Base-by-base conservation (phyloP, 257 asterid genomes). In the Echium plantagineum region DNA sequence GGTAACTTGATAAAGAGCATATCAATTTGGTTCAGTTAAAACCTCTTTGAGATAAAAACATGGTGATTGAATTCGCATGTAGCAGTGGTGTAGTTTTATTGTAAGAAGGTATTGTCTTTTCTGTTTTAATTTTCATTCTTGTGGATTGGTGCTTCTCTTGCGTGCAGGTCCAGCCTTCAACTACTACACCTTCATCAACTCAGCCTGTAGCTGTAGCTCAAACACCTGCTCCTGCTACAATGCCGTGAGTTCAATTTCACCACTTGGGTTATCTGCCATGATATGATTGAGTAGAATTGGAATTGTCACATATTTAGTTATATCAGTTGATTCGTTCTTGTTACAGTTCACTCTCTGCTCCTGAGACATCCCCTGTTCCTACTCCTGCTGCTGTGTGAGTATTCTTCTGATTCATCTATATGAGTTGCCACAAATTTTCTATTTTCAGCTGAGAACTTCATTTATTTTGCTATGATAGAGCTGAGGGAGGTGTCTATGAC, bases 361-460 rank as follows among this genome's bases (percentile, higher is more conserved):
- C 46, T 35, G 46, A 35, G 46, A 3, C 46, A 35, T 7, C 46
- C 48, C 57, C 72, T 59, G 72, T 52, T 7, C 72, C 80, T 21
- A 74, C 59, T 1, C 68, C 82, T 9, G 47, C 74, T 52, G 65
- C 67, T 7, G 62, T 64, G 91, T 83, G 67, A 75, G 82, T 74
- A 5, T 17, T 15, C 53, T 20, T 38, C 46, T 54, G 24, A 31
- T 55, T 47, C 30, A 42, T n/a, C 21, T 58, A 3, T 12, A 13
- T 4, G 16, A 28, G 6, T 31, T 42, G 6, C 26, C 21, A 31
- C 38, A 26, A 9, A 24, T 7, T 2, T 8, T 61, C 21, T 54
- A 5, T 21, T 69, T 15, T 21, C 9, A 46, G 7, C 58, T 66
- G 57, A 35, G 56, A 26, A 21, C 62, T 52, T 16, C 56, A 16